Evolutionary conservation across 441 rosid species (phyloP), one percentile per base, ranked within the genome.

Genomic region (Adansonia rubrostipa): DNA sequence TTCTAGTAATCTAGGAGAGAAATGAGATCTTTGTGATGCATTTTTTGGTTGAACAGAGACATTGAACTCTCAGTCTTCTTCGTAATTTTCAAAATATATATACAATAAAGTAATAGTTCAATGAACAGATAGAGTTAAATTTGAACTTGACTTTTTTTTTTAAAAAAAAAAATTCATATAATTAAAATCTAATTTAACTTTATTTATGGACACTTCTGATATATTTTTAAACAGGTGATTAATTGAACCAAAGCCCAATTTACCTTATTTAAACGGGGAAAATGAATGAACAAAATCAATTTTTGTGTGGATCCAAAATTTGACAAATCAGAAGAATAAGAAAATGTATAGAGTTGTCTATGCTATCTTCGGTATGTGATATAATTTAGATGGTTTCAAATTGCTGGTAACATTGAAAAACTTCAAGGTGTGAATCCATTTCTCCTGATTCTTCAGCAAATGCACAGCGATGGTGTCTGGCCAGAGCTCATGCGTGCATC

Each of bases 401-500:
- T 90, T 88, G 44, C 61, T 82, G 5, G 97, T 95, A 78, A 86
- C 91, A 77, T 95, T 95, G 80, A 93, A 92, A 74, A 85, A 93
- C 67, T 83, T 82, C 85, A 93, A 83, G 1, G 94, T 87, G 14
- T 80, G 79, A 73, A 95, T 84, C 97, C 98, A 93, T 76, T 86
- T 92, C 76, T 87, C 90, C 63, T 90, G 95, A 74, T 82, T 92
- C 92, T 92, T 95, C 86, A 93, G 78, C 77, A 85, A 80, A 81
- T 95, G 97, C 75, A 95, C 97, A 0, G 94, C 94, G 4, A 87
- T 79, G 0, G 96, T 95, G 48, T 89, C 84, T 0, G 92, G 95
- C 97, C 97, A 90, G 20, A 95, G 87, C 84, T 93, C 94, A 74
- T 93, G 96, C 3, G 94, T 87, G 67, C 98, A 93, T 11, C 69